These are phyloP conservation scores for Moniliophthora roreri DNA, from an alignment of 1,284 basidiomycete species.

Conservation along the genomic window DNA sequence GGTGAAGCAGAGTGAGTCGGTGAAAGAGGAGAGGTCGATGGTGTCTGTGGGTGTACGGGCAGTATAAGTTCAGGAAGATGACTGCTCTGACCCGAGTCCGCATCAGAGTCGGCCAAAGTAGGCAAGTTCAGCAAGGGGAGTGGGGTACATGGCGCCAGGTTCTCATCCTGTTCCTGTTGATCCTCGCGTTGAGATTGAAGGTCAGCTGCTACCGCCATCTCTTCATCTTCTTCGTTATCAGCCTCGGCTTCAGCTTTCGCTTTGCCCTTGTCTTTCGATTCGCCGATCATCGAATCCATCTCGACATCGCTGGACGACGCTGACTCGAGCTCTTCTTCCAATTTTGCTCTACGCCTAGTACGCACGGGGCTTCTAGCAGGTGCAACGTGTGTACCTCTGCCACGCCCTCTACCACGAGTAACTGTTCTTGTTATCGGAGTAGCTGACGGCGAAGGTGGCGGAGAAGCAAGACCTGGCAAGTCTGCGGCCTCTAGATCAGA, in stretches of 20 bases:
- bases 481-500: not conserved
- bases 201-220: not conserved
- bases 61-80: not conserved
- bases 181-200: not conserved
- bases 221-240: not conserved
- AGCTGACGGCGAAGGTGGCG: not conserved
- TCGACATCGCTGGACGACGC: not conserved
- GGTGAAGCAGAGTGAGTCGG: not conserved
- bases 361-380: conserved; percentile 2
- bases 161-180: not conserved
- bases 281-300: not conserved
- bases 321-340: not conserved
- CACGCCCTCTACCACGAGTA: not conserved
- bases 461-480: not conserved
- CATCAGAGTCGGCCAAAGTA: not conserved
- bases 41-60: not conserved
- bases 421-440: not conserved
- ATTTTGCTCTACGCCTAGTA: not conserved
- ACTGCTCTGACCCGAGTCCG: not conserved
- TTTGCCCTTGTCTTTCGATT: not conserved
- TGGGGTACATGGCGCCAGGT: not conserved
- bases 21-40: not conserved
- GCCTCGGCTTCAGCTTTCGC: not conserved
- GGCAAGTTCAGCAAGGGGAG: too few relatives aligned
- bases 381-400: not conserved